Percentiles rank a stretch among this genome's conserved stretches.
Conservation (phyloP, 2,329 filamentous ascomycete species). For the Apiospora arundinis region DNA sequence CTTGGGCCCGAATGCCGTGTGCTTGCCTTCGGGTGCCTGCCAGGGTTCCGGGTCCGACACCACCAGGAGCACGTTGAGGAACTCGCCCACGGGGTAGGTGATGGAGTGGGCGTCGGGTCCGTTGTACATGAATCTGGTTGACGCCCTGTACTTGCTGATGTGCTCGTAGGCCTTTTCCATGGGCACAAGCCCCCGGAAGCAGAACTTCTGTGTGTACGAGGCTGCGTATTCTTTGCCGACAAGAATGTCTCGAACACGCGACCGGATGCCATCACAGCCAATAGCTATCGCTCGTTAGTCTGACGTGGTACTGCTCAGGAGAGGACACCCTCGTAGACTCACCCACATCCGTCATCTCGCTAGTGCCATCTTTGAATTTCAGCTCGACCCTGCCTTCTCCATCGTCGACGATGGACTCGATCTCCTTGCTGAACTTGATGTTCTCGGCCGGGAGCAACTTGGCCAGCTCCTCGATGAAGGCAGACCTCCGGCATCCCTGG, state of each 20-base stretch:
- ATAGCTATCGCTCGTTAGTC: slow-evolving; percentile 47
- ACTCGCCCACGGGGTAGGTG: slow-evolving; percentile 64
- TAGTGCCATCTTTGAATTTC: slow-evolving; percentile 41
- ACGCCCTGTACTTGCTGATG: slow-evolving; percentile 55
- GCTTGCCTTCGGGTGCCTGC: slow-evolving; percentile 35
- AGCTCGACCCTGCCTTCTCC: slow-evolving; percentile 34
- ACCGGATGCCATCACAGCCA: slow-evolving; percentile 71
- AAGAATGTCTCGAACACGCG: slow-evolving; percentile 56
- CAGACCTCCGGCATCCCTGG: slow-evolving; percentile 47
- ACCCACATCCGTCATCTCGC: slow-evolving; percentile 42
- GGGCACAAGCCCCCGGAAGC: slow-evolving; percentile 66
- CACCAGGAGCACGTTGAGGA: slow-evolving; percentile 63
- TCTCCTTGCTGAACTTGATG: slow-evolving; percentile 43
- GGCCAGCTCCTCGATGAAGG: slow-evolving; percentile 48
- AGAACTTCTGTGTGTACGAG: slow-evolving; percentile 63
- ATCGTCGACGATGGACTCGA: slow-evolving; percentile 39
- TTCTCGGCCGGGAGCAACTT: slow-evolving; percentile 36
- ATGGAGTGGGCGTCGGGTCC: slow-evolving; percentile 64
- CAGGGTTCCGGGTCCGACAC: slow-evolving; percentile 47
- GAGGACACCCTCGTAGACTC: slow-evolving; percentile 1
- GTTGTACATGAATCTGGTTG: slow-evolving; percentile 61
- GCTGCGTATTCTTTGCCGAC: slow-evolving; percentile 54
- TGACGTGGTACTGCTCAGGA: too few relatives aligned
- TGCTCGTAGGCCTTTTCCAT: slow-evolving; percentile 58
- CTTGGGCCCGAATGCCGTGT: slow-evolving; percentile 45